These are phyloP conservation scores for Drosera capensis DNA, from an alignment of 148 eudicot species.

Conservation along the genomic window DNA sequence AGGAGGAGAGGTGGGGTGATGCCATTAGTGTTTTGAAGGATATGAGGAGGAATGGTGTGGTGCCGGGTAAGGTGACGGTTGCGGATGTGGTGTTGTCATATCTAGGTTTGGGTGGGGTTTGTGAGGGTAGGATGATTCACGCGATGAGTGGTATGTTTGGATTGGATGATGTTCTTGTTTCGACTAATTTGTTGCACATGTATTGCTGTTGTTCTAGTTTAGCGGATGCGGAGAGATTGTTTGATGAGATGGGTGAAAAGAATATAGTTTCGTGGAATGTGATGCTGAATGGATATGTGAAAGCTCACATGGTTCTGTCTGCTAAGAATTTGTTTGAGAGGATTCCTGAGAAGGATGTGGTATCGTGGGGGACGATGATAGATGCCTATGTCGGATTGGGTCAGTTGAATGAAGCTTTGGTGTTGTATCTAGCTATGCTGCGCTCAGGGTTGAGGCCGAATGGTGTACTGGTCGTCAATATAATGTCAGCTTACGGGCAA, in stretches of 20 bases:
- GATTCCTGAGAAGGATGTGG: conserved; percentile 47
- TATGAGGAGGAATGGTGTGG: conserved; percentile 46
- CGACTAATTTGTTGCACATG: conserved; percentile 58
- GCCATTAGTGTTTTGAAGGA: conserved; percentile 42
- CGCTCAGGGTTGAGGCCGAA: conserved; percentile 39
- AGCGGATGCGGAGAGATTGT: conserved; percentile 38
- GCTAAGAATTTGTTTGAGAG: conserved; percentile 56
- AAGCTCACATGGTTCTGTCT: conserved; percentile 33
- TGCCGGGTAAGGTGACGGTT: conserved; percentile 64
- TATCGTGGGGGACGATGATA: conserved; percentile 80
- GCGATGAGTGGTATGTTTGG: conserved; percentile 52
- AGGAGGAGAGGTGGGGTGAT: conserved; percentile 28
- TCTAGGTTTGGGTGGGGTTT: conserved; percentile 27
- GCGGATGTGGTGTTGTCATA: conserved; percentile 53
- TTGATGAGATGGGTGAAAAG: conserved; percentile 50
- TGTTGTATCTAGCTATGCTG: conserved; percentile 46
- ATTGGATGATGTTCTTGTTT: conserved; percentile 35
- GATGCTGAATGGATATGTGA: conserved; percentile 77
- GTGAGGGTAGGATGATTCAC: conserved; percentile 31
- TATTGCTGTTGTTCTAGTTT: conserved; percentile 41
- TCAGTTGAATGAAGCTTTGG: conserved; percentile 47
- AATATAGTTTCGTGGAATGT: conserved; percentile 82
- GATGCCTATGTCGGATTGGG: conserved; percentile 40
- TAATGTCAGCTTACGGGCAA: conserved; percentile 60
- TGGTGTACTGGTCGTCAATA: conserved; percentile 67